A percentile compares a stretch with the other conserved stretches of the same genome.
Conservation (phyloP, 2,329 filamentous ascomycete genomes). For the Penicillium frequentans region DNA sequence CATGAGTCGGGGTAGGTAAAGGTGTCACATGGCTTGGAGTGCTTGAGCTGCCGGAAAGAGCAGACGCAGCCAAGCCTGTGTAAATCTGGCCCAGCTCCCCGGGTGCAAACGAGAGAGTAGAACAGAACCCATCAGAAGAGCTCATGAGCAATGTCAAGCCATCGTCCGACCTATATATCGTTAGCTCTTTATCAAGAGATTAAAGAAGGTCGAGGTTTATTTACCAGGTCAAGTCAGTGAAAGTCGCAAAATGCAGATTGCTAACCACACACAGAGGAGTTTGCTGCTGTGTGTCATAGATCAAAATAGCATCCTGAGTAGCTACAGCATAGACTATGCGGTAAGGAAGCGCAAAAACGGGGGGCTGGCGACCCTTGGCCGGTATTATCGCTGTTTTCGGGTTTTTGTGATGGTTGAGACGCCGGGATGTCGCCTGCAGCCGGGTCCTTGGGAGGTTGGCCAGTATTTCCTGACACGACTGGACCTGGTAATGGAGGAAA, state of each 20-base stretch:
- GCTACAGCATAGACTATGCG: constrained; percentile 96
- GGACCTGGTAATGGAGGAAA: constrained; percentile 84
- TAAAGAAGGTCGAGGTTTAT: constrained; percentile 30
- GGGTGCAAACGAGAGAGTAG: constrained; percentile 76
- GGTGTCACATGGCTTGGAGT: constrained; percentile 64
- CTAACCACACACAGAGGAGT: constrained; percentile 92
- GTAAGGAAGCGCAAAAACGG: constrained; percentile 82
- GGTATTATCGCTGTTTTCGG: constrained; percentile 53
- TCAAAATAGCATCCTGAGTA: constrained; percentile 88
- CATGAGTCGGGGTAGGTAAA: constrained; percentile 67
- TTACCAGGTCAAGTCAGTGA: constrained; percentile 94
- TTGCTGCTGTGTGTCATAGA: constrained; percentile 97
- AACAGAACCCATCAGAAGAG: constrained; percentile 98
- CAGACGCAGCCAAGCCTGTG: constrained; percentile 46
- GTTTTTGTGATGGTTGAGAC: constrained; percentile 54
- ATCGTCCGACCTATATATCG: constrained; percentile 66
- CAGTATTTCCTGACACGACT: constrained; percentile 53
- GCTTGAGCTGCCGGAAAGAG: constrained; percentile 38
- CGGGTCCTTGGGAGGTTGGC: constrained; percentile 70
- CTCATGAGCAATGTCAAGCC: constrained; percentile 82
- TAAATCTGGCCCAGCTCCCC: constrained; percentile 85
- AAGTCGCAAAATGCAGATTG: constrained; percentile 95
- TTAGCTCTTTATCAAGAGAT: constrained; percentile 18
- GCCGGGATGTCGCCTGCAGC: constrained; percentile 52
- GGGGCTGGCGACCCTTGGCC: constrained; percentile 54